These are phyloP conservation scores for Thinopyrum elongatum DNA, from an alignment of 176 grass and related monocot species.

Conservation along the genomic window DNA sequence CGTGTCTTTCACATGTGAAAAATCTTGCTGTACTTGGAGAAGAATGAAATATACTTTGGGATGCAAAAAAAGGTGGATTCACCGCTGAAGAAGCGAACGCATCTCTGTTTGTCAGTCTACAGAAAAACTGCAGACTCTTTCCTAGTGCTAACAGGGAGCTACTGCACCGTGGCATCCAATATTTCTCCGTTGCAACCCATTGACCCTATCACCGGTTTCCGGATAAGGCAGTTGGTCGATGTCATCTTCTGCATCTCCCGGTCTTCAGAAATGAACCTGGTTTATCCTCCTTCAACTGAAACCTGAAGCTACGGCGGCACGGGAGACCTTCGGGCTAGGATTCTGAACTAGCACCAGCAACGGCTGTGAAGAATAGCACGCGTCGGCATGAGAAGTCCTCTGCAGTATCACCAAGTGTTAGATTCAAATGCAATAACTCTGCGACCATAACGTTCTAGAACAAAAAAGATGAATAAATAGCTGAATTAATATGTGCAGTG, in stretches of 20 bases:
- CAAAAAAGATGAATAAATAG: not conserved
- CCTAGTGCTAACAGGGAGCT: slow-evolving; percentile 16
- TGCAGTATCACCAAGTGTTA: slow-evolving; percentile 36
- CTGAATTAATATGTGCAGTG: not conserved
- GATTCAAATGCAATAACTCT: not conserved
- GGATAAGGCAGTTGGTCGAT: slow-evolving; percentile 18
- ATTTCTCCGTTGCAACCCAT: slow-evolving; percentile 13
- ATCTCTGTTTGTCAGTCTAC: not conserved
- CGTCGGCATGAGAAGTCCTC: slow-evolving; percentile 38
- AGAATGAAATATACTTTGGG: too few relatives aligned
- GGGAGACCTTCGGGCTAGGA: slow-evolving; percentile 33
- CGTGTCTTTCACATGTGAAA: not conserved
- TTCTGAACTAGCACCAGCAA: slow-evolving; percentile 80
- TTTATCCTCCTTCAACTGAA: slow-evolving; percentile 26
- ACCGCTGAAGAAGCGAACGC: not conserved
- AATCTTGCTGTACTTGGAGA: not conserved
- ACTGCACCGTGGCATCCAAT: not conserved
- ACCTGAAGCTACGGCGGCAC: slow-evolving; percentile 2
- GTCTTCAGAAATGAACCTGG: slow-evolving; percentile 23
- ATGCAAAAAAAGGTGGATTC: not conserved
- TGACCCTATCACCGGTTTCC: slow-evolving; percentile 4
- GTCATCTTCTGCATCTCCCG: not conserved
- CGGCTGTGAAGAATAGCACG: slow-evolving; percentile 42
- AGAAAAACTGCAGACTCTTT: not conserved
- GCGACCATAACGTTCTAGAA: not conserved